Evolutionary conservation across 1,284 basidiomycete genomes (phyloP).

Genomic region (Apiotrichum mycotoxinovorans): DNA sequence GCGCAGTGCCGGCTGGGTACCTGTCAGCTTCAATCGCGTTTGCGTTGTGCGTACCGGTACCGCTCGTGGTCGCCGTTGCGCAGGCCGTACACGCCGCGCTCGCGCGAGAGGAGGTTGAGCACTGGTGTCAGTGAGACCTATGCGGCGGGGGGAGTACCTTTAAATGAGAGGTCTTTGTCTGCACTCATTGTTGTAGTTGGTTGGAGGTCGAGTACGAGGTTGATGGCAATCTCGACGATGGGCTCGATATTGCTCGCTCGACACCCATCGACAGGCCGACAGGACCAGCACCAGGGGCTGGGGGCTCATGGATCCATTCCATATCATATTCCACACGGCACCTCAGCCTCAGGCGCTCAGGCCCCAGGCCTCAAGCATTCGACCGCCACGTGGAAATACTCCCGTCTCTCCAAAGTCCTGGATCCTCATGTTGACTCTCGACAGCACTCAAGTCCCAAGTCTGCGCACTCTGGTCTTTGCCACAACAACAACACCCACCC

Average conservation of each 20-base stretch:
- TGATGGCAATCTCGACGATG: not conserved
- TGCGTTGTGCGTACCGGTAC: constrained; percentile 61
- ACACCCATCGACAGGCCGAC: not conserved
- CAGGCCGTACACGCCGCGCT: constrained; percentile 83
- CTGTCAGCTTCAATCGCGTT: not conserved
- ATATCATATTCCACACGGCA: no score
- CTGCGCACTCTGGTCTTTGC: not conserved
- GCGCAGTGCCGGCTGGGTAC: constrained; percentile 75
- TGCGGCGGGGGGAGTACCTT: constrained; percentile 12
- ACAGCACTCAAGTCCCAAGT: not conserved
- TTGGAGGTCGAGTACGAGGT: not conserved
- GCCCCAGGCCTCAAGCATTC: no score
- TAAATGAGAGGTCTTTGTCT: constrained; percentile 35
- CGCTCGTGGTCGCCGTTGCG: constrained; percentile 82
- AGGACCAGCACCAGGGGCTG: no score
- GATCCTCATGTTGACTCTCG: no score
- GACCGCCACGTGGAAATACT: no score
- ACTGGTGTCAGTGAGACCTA: constrained; percentile 23
- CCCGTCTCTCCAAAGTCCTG: no score
- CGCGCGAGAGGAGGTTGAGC: constrained; percentile 61
- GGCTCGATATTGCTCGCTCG: not conserved
- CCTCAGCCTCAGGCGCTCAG: no score
- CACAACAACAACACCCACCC: not conserved
- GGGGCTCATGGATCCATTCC: no score
- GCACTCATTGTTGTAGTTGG: not conserved